Evolutionary conservation across 768 basidiomycete species (phyloP), one percentile per base, ranked within the genome.

Genomic region (Leccinellum luteum): DNA sequence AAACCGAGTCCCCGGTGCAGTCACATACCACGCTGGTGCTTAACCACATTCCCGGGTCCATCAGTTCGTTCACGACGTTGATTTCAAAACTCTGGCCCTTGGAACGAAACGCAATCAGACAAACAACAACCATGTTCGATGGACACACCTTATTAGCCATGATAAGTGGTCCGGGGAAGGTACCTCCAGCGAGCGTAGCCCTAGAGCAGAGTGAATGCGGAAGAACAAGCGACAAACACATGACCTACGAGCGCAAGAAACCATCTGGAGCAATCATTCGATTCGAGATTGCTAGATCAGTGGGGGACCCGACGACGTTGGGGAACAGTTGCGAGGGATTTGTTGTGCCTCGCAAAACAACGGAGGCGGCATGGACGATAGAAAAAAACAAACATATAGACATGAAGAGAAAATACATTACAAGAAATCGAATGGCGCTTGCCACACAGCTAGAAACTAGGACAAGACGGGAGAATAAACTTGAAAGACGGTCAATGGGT

Each of bases 91-190:
- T 48, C 12, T 74, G 71, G 7, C 79, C 77, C 78, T 81, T 51
- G 35, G 12, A 48, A 47, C 31, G 21, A 19, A 31, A 14, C 27
- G 52, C 17, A 60, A 41, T 34, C 14, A 45, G 25, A 48, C 6
- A 23, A 45, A 15, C n/a, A 31, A 6, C 6, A 13, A 45, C 2
- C 1, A 3, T 23, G 1, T 2, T 35, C 4, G 38, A 27, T 8
- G 14, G 23, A 19, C 51, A 49, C 30, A 64, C 69, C 60, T 81
- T 82, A 15, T 67, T 31, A 17, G 67, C 67, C 52, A 32, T 23
- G 51, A 82, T 78, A 9, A 80, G 63, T 1, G 80, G 78, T 5
- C 79, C 81, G 9, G 79, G 82, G 51, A 79, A 78, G 8, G 66
- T 70, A 3, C 78, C 79, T 17, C 73, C 76, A 27, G 78, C 77